These are phyloP conservation scores for Nannochloropsis salina DNA, from an alignment of 108 stramenopile genomes.

Conservation along the genomic window DNA sequence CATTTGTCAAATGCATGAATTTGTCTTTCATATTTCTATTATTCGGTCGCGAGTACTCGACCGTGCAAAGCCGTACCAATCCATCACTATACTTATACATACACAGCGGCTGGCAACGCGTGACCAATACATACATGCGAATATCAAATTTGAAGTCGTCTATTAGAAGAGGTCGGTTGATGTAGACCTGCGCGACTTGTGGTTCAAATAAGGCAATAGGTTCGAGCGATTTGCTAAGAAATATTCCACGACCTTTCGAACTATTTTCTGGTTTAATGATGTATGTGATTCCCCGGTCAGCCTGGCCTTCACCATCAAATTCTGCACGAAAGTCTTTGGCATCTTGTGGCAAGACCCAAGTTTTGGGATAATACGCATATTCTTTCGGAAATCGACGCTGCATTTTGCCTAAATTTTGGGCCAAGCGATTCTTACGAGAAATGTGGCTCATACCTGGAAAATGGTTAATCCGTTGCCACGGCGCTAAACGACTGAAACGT, in stretches of 20 bases:
- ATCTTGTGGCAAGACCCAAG: conserved; percentile 66
- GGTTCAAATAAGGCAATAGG: background rate
- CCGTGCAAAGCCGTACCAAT: conserved; percentile 42
- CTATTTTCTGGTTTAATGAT: conserved; percentile 71
- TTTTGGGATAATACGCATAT: conserved; percentile 66
- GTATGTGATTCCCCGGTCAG: conserved; percentile 55
- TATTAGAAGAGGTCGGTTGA: conserved; percentile 65
- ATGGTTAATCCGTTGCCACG: conserved; percentile 74
- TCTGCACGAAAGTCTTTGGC: conserved; percentile 58
- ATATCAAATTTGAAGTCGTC: conserved; percentile 79
- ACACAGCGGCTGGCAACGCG: conserved; percentile 64
- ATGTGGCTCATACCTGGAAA: conserved; percentile 77
- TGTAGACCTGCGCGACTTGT: conserved; percentile 69
- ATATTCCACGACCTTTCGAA: conserved; percentile 71
- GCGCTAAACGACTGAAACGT: conserved; percentile 57
- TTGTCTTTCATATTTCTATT: conserved; percentile 58
- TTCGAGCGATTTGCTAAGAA: conserved; percentile 49
- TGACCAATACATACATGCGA: conserved; percentile 70
- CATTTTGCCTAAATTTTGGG: conserved; percentile 69
- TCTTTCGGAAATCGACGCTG: conserved; percentile 62
- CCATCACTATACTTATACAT: conserved; percentile 55
- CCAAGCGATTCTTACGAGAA: conserved; percentile 66
- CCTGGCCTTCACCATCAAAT: conserved; percentile 57
- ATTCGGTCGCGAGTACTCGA: conserved; percentile 64
- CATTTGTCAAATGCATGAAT: conserved; percentile 83